Conservation (phyloP, 768 basidiomycete genomes). For the Suillus subaureus region DNA sequence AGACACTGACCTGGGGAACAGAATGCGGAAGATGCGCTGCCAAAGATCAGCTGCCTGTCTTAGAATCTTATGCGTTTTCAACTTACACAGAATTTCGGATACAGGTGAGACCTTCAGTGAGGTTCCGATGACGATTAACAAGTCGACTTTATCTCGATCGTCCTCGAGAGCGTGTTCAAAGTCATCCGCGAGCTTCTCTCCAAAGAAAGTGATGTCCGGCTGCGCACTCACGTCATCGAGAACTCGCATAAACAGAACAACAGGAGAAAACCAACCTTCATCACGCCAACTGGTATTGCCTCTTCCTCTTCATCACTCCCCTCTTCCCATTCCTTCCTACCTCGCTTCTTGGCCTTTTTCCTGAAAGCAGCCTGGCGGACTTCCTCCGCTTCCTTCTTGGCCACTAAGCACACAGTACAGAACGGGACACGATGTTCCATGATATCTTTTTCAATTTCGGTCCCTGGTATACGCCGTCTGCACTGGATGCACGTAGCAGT, state of each 20-base stretch:
- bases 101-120: slow-evolving; percentile 91
- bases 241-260: background rate
- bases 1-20: slow-evolving; percentile 72
- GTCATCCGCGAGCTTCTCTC: slow-evolving; percentile 83
- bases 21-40: slow-evolving; percentile 91
- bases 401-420: slow-evolving; percentile 65
- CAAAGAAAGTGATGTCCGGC: slow-evolving; percentile 98
- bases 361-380: slow-evolving; percentile 40
- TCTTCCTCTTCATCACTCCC: slow-evolving; percentile 70
- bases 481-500: slow-evolving; percentile 91
- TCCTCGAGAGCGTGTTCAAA: slow-evolving; percentile 76
- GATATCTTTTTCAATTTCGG: slow-evolving; percentile 80
- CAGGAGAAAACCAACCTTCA: slow-evolving; percentile 62
- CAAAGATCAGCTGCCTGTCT: slow-evolving; percentile 10
- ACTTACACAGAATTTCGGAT: slow-evolving; percentile 78
- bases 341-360: slow-evolving; percentile 53
- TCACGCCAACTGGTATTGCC: slow-evolving; percentile 73
- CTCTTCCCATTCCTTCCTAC: slow-evolving; percentile 66
- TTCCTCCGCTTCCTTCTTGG: slow-evolving; percentile 21
- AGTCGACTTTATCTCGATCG: slow-evolving; percentile 81
- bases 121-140: slow-evolving; percentile 88
- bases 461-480: slow-evolving; percentile 69
- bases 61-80: background rate
- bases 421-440: slow-evolving; percentile 75
- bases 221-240: slow-evolving; percentile 30